These are phyloP conservation scores for Besnoitia besnoiti DNA, from an alignment of 169 alveolate species.

Conservation along the genomic window DNA sequence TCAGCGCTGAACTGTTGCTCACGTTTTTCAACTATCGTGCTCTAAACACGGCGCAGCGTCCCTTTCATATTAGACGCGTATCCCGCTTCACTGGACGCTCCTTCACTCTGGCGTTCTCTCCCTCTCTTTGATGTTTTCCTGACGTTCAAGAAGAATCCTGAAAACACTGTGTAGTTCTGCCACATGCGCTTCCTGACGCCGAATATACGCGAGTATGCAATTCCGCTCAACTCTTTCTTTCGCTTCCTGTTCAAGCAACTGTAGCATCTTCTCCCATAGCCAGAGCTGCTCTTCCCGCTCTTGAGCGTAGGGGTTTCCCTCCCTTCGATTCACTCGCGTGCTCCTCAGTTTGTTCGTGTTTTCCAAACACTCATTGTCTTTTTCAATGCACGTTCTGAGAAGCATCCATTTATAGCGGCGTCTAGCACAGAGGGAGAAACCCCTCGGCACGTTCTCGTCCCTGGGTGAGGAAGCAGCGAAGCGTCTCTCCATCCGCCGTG, in stretches of 20 bases:
- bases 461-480: too few relatives aligned
- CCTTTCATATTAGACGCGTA: too few relatives aligned
- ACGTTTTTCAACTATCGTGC: too few relatives aligned
- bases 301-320: neutral
- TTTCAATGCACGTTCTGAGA: neutral
- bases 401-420: neutral
- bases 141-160: neutral
- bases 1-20: too few relatives aligned
- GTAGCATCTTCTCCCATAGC: neutral
- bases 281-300: neutral
- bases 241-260: neutral
- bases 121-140: too few relatives aligned
- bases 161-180: neutral
- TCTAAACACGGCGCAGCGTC: too few relatives aligned
- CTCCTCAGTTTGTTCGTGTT: neutral
- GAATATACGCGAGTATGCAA: neutral
- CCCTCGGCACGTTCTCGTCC: too few relatives aligned
- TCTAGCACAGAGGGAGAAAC: neutral
- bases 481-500: too few relatives aligned
- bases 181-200: neutral
- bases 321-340: neutral
- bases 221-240: neutral
- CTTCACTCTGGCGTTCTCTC: neutral
- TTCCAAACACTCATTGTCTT: slow-evolving; percentile 6
- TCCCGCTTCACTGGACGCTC: neutral